These are phyloP conservation scores for Colletotrichum cuscutae DNA, from an alignment of 2,329 filamentous ascomycete species.

Conservation along the genomic window DNA sequence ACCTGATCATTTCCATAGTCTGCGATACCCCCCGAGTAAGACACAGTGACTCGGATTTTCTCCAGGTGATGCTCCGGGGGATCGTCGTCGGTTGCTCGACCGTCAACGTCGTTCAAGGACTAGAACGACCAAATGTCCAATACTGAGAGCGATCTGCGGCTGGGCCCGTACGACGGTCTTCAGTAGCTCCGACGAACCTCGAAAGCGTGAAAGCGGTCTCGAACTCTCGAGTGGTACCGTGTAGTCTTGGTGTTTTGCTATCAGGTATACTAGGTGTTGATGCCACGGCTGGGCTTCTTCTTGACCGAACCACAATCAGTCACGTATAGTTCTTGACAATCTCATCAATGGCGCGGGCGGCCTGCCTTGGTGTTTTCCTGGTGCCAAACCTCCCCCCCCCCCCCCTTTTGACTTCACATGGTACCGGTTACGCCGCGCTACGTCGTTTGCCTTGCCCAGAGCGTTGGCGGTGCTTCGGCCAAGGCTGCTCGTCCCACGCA, in stretches of 20 bases:
- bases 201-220: neutral
- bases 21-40: neutral
- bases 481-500: conserved; percentile 7
- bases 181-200: neutral
- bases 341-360: neutral
- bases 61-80: neutral
- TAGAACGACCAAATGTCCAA: neutral
- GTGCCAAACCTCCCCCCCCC: neutral
- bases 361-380: neutral
- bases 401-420: neutral
- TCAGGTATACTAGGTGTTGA: neutral
- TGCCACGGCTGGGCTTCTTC: neutral
- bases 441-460: conserved; percentile 8
- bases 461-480: conserved; percentile 21
- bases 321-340: neutral
- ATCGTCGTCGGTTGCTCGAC: neutral
- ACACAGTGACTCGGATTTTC: neutral
- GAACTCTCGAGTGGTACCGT: too few relatives aligned
- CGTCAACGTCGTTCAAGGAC: too few relatives aligned
- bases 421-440: neutral
- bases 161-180: neutral
- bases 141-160: neutral
- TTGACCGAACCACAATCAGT: neutral
- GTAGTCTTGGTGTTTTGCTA: too few relatives aligned
- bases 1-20: neutral